These are phyloP conservation scores for Rhododendron mucronatum DNA, from an alignment of 148 eudicot species.

Conservation along the genomic window DNA sequence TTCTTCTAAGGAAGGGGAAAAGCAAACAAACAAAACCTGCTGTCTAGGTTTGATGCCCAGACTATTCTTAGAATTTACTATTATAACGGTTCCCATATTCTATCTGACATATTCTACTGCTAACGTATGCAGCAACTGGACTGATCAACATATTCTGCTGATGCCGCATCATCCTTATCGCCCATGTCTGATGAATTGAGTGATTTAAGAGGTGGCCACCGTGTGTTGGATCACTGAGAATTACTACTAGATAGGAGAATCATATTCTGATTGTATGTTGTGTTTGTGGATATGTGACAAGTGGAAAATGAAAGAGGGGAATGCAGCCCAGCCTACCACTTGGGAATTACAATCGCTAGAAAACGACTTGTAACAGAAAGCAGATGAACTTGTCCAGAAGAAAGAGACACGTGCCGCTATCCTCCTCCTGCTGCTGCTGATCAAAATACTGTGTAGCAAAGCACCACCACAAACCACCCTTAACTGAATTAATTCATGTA, in stretches of 20 bases:
- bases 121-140: not conserved
- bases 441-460: not conserved
- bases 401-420: not conserved
- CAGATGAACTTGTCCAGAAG: not conserved
- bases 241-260: not conserved
- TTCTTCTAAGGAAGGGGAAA: not conserved
- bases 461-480: not conserved
- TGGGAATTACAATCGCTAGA: not conserved
- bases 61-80: not conserved
- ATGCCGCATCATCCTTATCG: not conserved
- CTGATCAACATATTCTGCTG: not conserved
- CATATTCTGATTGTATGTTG: not conserved
- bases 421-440: not conserved
- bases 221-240: not conserved
- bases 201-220: not conserved
- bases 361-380: not conserved
- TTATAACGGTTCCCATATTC: not conserved
- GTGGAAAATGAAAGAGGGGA: not conserved
- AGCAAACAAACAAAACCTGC: not conserved
- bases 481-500: not conserved
- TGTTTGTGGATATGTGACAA: not conserved
- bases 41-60: not conserved
- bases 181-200: not conserved
- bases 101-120: not conserved
- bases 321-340: not conserved